Evolutionary conservation across 2,329 filamentous ascomycete species (phyloP).

Genomic region (Trichoderma oligosporum): DNA sequence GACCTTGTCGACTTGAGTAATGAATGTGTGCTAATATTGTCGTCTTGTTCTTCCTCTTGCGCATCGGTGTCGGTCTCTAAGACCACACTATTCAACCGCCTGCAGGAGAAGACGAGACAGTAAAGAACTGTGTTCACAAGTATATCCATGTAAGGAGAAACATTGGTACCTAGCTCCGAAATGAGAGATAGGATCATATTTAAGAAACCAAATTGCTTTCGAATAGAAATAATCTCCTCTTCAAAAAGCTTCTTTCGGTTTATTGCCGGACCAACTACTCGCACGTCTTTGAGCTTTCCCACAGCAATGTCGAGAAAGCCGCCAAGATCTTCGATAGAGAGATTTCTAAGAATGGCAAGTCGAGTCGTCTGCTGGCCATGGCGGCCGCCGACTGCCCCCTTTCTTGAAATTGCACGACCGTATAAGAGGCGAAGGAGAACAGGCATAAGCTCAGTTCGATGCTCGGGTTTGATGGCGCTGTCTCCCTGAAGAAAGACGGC

Average conservation of each 20-base stretch:
- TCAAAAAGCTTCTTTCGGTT: conserved; percentile 52
- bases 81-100: conserved; percentile 47
- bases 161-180: conserved; percentile 72
- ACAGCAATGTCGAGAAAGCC: conserved; percentile 80
- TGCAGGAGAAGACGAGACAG: conserved; percentile 70
- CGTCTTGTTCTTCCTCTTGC: conserved; percentile 42
- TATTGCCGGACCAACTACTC: conserved; percentile 49
- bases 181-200: conserved; percentile 90
- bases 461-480: conserved; percentile 66
- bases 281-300: conserved; percentile 61
- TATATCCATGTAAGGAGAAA: conserved; percentile 62
- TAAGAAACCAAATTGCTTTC: conserved; percentile 85
- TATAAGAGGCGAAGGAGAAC: conserved; percentile 84
- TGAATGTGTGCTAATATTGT: conserved; percentile 48
- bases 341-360: conserved; percentile 73
- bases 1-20: conserved; percentile 64
- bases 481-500: conserved; percentile 78
- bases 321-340: conserved; percentile 70
- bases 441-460: conserved; percentile 73
- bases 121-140: conserved; percentile 77
- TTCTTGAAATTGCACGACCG: conserved; percentile 80
- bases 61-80: conserved; percentile 32
- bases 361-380: conserved; percentile 78
- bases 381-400: conserved; percentile 70
- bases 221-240: conserved; percentile 57